Base-by-base conservation (phyloP, 2,329 filamentous ascomycete species). In the Sporothrix protearum region DNA sequence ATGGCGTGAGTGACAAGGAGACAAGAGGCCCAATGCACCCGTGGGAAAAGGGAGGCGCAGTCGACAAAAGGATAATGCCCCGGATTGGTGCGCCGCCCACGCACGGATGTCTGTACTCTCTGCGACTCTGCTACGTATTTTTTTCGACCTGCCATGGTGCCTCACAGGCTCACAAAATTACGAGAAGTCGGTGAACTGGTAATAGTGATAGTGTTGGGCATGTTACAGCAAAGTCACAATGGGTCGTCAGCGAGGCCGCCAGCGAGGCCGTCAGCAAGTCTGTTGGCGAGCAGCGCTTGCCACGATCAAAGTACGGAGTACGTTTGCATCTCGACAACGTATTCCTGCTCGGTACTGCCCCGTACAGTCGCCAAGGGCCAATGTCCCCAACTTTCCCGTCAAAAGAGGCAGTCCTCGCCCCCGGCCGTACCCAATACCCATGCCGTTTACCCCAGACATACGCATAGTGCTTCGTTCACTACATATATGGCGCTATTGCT, bases 141-240 rank as follows among this genome's bases (percentile, higher is more conserved):
- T 61, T 42, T 8, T 42, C 33, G 33, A 42, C 33, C 42, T 61
- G 19, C 8, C 14, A 16, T 19, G 36, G 57, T 39, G 57, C 42
- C 57, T 42, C 57, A 42, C 57, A n/a, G 57, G 36, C 57, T 39
- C 53, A 57, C 57, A 61, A 61, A 61, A 61, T 14, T 61, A 19
- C 57, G 33, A 61, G 9, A n/a, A 39, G 57, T 33, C 33, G 33
- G 53, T 33, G 53, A 28, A 33, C 28, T 12, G 53, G 12, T 28
- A 63, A 42, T 5, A 42, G 57, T 25, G 28, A 14, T 4, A 33
- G 14, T 28, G 22, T 53, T 22, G 22, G 33, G 8, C 5, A 42
- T 63, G 57, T 7, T 25, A 42, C 33, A 63, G 57, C 10, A 33
- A 63, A 9, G 33, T 63, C 57, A 63, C 57, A 42, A 14, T 22